Conservation (phyloP, 495 filamentous ascomycete species). For the Penicillium pulvis region DNA sequence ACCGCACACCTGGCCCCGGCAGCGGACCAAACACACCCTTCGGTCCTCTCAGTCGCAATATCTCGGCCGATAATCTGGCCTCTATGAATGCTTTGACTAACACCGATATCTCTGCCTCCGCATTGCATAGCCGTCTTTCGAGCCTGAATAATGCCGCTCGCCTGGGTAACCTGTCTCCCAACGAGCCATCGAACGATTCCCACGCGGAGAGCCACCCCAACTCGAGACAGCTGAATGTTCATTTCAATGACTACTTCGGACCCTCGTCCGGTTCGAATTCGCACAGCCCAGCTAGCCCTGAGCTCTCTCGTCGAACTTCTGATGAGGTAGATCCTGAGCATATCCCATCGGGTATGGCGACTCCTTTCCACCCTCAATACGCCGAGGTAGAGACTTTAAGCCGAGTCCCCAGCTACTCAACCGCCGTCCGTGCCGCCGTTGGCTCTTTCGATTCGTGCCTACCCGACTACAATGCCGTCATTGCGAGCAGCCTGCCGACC, state of each 20-base stretch:
- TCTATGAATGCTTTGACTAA: constrained; percentile 61
- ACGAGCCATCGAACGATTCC: constrained; percentile 22
- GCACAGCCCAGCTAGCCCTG: constrained; percentile 40
- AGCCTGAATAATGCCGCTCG: constrained; percentile 48
- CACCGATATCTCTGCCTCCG: constrained; percentile 52
- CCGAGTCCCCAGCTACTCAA: constrained; percentile 79
- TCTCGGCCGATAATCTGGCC: constrained; percentile 77
- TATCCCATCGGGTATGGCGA: constrained; percentile 52
- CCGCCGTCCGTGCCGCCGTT: constrained; percentile 65
- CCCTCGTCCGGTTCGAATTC: constrained; percentile 36
- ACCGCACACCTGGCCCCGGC: constrained; percentile 70
- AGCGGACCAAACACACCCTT: constrained; percentile 79
- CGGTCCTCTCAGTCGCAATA: constrained; percentile 69
- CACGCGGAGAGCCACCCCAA: constrained; percentile 28
- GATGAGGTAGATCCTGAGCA: constrained; percentile 56
- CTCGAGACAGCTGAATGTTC: constrained; percentile 30
- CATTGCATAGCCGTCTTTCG: constrained; percentile 63
- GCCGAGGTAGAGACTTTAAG: constrained; percentile 63
- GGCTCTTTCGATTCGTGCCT: constrained; percentile 50
- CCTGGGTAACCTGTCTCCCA: constrained; percentile 22
- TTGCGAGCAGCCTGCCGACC: constrained; percentile 34
- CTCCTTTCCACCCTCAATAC: constrained; percentile 65
- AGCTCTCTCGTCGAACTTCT: constrained; percentile 59
- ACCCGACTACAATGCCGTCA: constrained; percentile 55
- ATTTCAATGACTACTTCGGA: constrained; percentile 37